A percentile compares a stretch with the other conserved stretches of the same genome.
Evolutionary conservation across 2,329 filamentous ascomycete species (phyloP).

Genomic region (Botrytis aclada): DNA sequence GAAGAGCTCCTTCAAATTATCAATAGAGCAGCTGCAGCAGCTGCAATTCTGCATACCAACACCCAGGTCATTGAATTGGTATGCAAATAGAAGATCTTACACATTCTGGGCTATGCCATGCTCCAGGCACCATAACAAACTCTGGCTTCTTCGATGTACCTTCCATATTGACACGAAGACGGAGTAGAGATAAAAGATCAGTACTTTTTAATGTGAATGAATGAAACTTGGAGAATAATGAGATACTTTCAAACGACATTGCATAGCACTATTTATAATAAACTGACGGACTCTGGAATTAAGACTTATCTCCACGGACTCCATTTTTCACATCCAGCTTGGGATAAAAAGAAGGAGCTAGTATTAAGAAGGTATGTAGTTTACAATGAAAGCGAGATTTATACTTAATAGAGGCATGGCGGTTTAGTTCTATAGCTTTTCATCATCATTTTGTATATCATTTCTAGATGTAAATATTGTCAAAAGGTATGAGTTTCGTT

Average conservation of each 20-base stretch:
- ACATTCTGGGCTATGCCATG: constrained; percentile 28
- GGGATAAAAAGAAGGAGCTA: no score
- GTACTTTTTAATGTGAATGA: background rate
- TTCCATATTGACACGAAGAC: background rate
- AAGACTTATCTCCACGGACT: background rate
- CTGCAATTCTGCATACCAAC: background rate
- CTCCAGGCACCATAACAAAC: constrained; percentile 33
- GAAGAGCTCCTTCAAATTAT: background rate
- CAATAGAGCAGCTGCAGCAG: background rate
- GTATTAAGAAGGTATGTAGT: no score
- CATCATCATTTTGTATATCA: no score
- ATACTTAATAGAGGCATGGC: no score
- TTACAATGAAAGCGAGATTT: no score
- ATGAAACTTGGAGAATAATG: background rate
- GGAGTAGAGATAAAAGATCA: background rate
- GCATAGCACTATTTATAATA: background rate
- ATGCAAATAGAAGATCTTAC: constrained; percentile 17
- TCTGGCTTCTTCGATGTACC: constrained; percentile 23
- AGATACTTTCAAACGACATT: background rate
- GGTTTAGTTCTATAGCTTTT: no score
- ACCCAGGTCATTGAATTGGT: background rate
- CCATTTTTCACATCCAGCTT: background rate
- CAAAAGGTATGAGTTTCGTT: no score
- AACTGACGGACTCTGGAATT: background rate
- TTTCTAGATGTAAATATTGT: background rate